Percentiles rank a stretch among this genome's conserved stretches.
Conservation (phyloP, 1,284 basidiomycete species). For the Ustilago vetiveriae region DNA sequence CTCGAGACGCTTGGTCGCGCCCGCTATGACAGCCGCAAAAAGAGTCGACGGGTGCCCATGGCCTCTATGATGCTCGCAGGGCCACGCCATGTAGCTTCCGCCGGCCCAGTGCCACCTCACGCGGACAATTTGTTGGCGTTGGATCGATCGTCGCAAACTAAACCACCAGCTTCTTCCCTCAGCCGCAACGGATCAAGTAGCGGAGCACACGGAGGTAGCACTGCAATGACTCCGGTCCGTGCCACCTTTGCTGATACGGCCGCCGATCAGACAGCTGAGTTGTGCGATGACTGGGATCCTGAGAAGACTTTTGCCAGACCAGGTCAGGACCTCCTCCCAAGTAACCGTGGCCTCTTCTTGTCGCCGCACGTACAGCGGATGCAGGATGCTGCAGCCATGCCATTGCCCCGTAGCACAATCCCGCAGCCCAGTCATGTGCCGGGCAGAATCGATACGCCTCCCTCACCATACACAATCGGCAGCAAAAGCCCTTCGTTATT, state of each 20-base stretch:
- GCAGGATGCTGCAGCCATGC: slow-evolving; percentile 45
- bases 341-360: slow-evolving; percentile 11
- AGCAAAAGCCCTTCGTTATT: slow-evolving; percentile 21
- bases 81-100: slow-evolving; percentile 1
- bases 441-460: slow-evolving; percentile 38
- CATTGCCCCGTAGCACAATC: slow-evolving; percentile 27
- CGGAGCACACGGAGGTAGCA: slow-evolving; percentile 9
- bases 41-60: slow-evolving; percentile 17
- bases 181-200: slow-evolving; percentile 18
- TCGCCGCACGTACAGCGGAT: slow-evolving; percentile 27
- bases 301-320: slow-evolving; percentile 46
- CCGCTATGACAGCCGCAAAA: slow-evolving; percentile 39
- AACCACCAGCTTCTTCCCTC: slow-evolving; percentile 30
- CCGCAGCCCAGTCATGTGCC: slow-evolving; percentile 37
- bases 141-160: slow-evolving; percentile 8
- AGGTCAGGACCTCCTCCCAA: slow-evolving; percentile 32
- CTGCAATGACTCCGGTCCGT: slow-evolving; percentile 22
- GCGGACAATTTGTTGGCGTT: slow-evolving; percentile 13
- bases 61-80: slow-evolving; percentile 18
- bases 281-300: slow-evolving; percentile 42
- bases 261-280: slow-evolving; percentile 5
- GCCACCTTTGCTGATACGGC: slow-evolving; percentile 11
- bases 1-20: slow-evolving; percentile 50
- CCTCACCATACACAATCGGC: not conserved
- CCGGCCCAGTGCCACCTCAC: not conserved